Evolutionary conservation across 2,329 filamentous ascomycete species (phyloP), one percentile per base, ranked within the genome.

Genomic region (Apiospora aurea): DNA sequence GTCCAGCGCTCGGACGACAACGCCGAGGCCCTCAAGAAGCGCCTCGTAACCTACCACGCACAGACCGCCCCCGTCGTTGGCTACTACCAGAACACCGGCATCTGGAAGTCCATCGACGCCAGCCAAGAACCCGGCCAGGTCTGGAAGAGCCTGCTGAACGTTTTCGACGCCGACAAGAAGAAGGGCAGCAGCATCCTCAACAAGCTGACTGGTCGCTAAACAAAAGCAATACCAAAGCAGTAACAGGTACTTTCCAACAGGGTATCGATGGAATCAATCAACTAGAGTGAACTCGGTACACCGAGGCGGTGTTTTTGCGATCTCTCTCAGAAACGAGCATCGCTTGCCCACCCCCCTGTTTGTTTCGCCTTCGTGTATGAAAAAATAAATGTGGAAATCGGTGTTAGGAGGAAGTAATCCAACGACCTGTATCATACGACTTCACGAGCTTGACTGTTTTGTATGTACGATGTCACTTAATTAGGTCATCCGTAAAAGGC

Each of bases 1-100:
- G 93, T 98, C 80, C 96, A 98, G 88, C 92, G 96, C 80, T 96
- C 93, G 76, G 96, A 99, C 83, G 96, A 99, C 87, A 99, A 98
- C 83, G 95, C 94, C 78, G 96, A 95, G 11, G 94, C 96, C 64
- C 90, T 99, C 76, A 96, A 95, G 90, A 99, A 98, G 91, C 93
- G 96, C 75, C 89, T 99, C 73, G 87, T 87, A 53, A 98, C 96
- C 73, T 99, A 99, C 86, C 96, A 99, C 87, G 87, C 90, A 77
- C 96, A 99, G 90, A 99, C 96, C 46, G 85, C 91, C 64, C 96
- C 96, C 26, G 96, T 99, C 69, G 95, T 97, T 75, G 89, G 91
- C 72, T 99, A 99, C 89, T 99, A 99, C 90, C 93, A 97, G 86
- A 94, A 95, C 85, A 97, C 94, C 69, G 95, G 95, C 77, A 98